Base-by-base conservation (phyloP, 805 yeast genomes). In the Lipomyces kockii region DNA sequence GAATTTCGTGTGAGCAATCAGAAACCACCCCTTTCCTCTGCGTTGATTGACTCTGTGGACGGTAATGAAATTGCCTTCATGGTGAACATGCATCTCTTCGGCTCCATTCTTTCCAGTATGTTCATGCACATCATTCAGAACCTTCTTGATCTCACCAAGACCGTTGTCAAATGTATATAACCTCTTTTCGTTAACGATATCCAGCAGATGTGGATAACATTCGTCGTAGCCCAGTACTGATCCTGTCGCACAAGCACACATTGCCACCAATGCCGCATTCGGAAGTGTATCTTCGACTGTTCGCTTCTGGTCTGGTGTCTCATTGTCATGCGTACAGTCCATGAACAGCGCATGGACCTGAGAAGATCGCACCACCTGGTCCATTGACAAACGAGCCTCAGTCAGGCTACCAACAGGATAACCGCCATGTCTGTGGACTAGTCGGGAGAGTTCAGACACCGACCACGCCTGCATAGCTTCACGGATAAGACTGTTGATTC, bases 261-360 rank as follows among this genome's bases (percentile, higher is more conserved):
- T 85, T 0, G 98, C 89, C 3, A 95, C 98, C 62, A 94, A 82
- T 0, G 97, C 99, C 2, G 98, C 98, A 74, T 90, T 94, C 9
- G 98, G 97, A 55, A 94, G 82, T 0, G 98, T 93, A 75, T 94
- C 99, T 76, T 93, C 97, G 1, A 91, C 89, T 0, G 97, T 92
- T 76, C 98, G 86, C 79, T 90, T 92, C 73, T 94, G 96, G 55
- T 83, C 84, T 1, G 98, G 97, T 25, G 87, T 89, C 79, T 92
- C 95, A 76, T 94, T 94, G 78, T 94, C 99, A 77, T 94, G 99
- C 1, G 98, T 93, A 75, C 98, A 94, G 76, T 95, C 98, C 98
- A 95, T 94, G 73, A 94, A 89, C 73, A 95, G 81, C 0, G 98
- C 97, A 79, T 92, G 98, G 3, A 97, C 96, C n/a, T 88, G 86